Base-by-base conservation (phyloP, 495 filamentous ascomycete genomes). In the Aspergillus indologenus region DNA sequence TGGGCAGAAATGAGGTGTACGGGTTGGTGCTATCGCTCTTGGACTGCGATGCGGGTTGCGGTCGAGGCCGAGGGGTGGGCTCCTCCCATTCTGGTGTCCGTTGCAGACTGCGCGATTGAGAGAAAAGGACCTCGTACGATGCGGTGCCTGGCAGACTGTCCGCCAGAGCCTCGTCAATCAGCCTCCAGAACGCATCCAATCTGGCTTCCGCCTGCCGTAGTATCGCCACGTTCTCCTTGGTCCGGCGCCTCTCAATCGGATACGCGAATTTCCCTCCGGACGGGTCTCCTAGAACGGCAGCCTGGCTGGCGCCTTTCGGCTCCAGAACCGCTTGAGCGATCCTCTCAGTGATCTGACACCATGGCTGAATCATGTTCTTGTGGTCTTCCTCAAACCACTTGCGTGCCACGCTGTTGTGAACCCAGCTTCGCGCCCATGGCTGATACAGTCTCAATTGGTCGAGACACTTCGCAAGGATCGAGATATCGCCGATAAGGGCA, bases 21-120 rank as follows among this genome's bases (percentile, higher is more conserved):
- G 34, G 34, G 5, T 11, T 44, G 61, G 54, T 65, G 34, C 51
- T 53, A 59, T 56, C 63, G 48, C 61, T 63, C n/a, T n/a, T n/a
- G 40, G 60, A 55, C 18, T 59, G 26, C 26, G 3, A 3, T 4
- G 26, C 26, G 9, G 26, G n/a, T n/a, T n/a, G n/a, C n/a, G 4
- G 26, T 29, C 26, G 26, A 29, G 26, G 26, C 9, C 9, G 26
- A 9, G 4, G 3, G 26, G 26, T 29, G 26, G 77, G 72, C 40
- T 77, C 77, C 21, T 73, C 67, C 80, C 80, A 84, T 24, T 75
- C 74, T 3, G 76, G 70, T 0, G 81, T 85, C 15, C 81, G 71
- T 46, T 78, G 73, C 7, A 83, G 45, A 9, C 57, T 64, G 14
- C 73, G 70, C 0, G 60, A 43, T 11, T 54, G n/a, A 19, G 69